Evolutionary conservation across 371 early-diverging fungal species (phyloP).

Genomic region (Mucor racemosus): DNA sequence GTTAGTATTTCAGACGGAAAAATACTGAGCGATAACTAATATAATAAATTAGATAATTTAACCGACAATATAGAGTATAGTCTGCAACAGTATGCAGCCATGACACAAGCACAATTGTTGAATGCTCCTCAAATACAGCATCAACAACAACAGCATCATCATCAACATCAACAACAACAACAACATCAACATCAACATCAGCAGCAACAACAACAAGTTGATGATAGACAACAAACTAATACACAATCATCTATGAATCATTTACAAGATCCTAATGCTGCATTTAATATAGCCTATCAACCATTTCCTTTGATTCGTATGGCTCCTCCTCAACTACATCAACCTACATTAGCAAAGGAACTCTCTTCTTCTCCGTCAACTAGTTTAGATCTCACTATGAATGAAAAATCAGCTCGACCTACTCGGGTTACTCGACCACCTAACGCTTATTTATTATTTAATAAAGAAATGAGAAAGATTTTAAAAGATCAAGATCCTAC

Average conservation of each 20-base stretch:
- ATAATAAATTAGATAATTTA: slow-evolving; percentile 19
- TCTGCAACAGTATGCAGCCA: slow-evolving; percentile 27
- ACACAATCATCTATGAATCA: neutral
- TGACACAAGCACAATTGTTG: slow-evolving; percentile 26
- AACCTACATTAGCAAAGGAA: slow-evolving; percentile 22
- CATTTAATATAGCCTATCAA: slow-evolving; percentile 20
- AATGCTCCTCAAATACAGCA: neutral
- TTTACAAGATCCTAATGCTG: slow-evolving; percentile 7
- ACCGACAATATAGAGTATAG: slow-evolving; percentile 27
- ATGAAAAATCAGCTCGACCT: slow-evolving; percentile 20
- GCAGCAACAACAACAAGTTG: neutral
- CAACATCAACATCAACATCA: slow-evolving; percentile 1
- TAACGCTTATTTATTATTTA: slow-evolving; percentile 71
- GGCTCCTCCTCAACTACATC: slow-evolving; percentile 26
- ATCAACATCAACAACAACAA: too few relatives aligned
- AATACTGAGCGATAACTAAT: neutral
- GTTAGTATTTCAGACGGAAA: neutral
- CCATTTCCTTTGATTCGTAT: slow-evolving; percentile 37
- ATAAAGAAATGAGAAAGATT: slow-evolving; percentile 66
- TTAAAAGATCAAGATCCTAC: slow-evolving; percentile 68
- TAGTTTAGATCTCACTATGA: slow-evolving; percentile 8
- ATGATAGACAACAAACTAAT: slow-evolving; percentile 6
- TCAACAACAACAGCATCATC: neutral
- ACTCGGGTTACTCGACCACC: slow-evolving; percentile 67
- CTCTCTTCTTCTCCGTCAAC: neutral